Conservation (phyloP, 2,329 filamentous ascomycete species). For the Cercospora sp. region DNA sequence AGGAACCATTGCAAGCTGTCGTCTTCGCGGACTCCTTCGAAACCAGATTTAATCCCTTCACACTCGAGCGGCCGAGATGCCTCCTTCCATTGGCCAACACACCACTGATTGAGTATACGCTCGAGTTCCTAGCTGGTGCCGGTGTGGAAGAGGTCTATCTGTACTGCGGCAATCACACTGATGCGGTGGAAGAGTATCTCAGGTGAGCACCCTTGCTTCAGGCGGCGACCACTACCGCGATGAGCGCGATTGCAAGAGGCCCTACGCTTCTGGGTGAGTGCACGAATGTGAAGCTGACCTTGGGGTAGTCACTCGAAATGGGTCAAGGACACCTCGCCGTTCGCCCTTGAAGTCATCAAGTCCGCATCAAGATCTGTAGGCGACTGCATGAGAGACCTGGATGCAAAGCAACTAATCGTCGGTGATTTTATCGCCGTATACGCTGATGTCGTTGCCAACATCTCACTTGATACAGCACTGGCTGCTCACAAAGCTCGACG, state of each 20-base stretch:
- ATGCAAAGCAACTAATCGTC: slow-evolving; percentile 78
- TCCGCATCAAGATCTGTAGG: slow-evolving; percentile 85
- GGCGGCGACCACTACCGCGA: not conserved
- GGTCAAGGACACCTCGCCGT: slow-evolving; percentile 72
- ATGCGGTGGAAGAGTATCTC: slow-evolving; percentile 85
- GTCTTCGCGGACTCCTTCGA: slow-evolving; percentile 94
- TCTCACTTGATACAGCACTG: slow-evolving; percentile 77
- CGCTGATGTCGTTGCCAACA: slow-evolving; percentile 87
- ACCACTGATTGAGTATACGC: slow-evolving; percentile 93
- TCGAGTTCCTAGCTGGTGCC: slow-evolving; percentile 93
- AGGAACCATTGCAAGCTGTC: slow-evolving; percentile 65
- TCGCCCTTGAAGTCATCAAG: slow-evolving; percentile 81
- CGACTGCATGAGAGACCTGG: slow-evolving; percentile 91
- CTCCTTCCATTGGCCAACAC: slow-evolving; percentile 90
- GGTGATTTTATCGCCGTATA: slow-evolving; percentile 92
- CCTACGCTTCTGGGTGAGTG: too few species aligned
- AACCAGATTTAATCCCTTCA: slow-evolving; percentile 86
- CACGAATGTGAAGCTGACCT: slow-evolving; percentile 11
- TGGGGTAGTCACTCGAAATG: slow-evolving; percentile 62
- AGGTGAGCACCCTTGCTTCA: slow-evolving; percentile 45
- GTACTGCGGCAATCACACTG: slow-evolving; percentile 84
- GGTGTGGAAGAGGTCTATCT: slow-evolving; percentile 93
- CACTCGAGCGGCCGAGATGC: slow-evolving; percentile 86
- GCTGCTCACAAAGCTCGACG: slow-evolving; percentile 78
- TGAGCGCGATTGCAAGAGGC: not conserved